phyloP scores from a whole-genome alignment of 73 alveolate species.

The Paramecium octaurelia region DNA sequence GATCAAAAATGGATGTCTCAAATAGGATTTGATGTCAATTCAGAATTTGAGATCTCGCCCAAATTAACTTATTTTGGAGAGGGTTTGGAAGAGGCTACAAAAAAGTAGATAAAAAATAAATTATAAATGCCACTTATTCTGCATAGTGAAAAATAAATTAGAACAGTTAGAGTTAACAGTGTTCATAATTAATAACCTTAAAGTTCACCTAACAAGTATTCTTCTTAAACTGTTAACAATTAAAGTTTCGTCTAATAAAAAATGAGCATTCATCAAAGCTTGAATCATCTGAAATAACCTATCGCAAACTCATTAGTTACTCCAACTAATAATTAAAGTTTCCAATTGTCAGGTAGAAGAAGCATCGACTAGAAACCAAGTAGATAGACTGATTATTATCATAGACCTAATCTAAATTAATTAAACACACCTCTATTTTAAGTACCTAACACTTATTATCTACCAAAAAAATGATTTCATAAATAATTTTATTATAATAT shows the following conservation, averaged over 20 bases:
- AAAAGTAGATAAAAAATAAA: neutral
- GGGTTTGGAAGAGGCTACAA: neutral
- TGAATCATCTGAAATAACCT: neutral
- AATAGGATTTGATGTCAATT: conserved; percentile 41
- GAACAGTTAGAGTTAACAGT: neutral
- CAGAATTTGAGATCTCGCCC: neutral
- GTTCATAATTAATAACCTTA: neutral
- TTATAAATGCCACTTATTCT: neutral
- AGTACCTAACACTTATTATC: neutral
- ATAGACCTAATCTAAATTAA: neutral
- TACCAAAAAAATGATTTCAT: neutral
- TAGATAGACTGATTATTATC: neutral
- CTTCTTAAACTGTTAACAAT: neutral
- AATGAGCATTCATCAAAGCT: neutral
- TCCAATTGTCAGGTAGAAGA: neutral
- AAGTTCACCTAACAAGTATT: neutral
- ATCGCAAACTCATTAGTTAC: neutral
- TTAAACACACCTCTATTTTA: neutral
- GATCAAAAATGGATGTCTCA: conserved; percentile 62
- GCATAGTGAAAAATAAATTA: neutral
- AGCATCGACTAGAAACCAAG: neutral
- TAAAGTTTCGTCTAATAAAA: neutral
- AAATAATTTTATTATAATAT: neutral
- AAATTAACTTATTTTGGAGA: conserved; percentile 25
- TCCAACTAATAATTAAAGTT: neutral